phyloP scores from a whole-genome alignment of 2,329 filamentous ascomycete genomes.

The Sporothrix phasma region DNA sequence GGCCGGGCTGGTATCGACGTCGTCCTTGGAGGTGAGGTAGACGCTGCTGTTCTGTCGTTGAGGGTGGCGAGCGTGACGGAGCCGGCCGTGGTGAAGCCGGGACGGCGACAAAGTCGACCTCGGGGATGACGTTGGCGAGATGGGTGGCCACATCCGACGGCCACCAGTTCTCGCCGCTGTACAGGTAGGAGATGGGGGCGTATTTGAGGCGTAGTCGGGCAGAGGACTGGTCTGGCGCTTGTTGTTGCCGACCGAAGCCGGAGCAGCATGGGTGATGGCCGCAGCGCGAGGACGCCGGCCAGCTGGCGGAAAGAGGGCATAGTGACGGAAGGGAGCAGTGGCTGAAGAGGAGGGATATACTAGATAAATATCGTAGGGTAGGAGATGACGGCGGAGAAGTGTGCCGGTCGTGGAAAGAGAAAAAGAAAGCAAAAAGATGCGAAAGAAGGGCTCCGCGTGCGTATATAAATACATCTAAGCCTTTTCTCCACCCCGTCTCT shows the following conservation, averaged over 20 bases:
- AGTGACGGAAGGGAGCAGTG: background rate
- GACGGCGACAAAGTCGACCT: constrained; percentile 13
- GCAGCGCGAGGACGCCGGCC: background rate
- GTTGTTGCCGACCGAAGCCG: background rate
- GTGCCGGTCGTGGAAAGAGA: background rate
- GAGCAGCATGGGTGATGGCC: background rate
- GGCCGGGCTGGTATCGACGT: constrained; percentile 13
- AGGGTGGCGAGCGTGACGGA: constrained; percentile 18
- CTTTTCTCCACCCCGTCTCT: background rate
- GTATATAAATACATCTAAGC: background rate
- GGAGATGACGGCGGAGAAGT: background rate
- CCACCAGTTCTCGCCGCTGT: constrained; percentile 18
- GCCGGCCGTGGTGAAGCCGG: constrained; percentile 9
- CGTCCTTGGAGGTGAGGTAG: constrained; percentile 19
- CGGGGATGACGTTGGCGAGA: constrained; percentile 18
- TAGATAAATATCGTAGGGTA: background rate
- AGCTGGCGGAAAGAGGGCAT: constrained; percentile 10
- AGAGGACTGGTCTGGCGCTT: constrained; percentile 14
- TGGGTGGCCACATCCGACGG: constrained; percentile 20
- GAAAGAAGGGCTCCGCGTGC: background rate
- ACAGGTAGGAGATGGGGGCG: constrained; percentile 18
- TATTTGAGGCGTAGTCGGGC: constrained; percentile 19
- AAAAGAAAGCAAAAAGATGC: background rate
- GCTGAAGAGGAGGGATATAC: background rate
- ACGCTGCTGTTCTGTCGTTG: constrained; percentile 9